Percentiles rank a stretch among this genome's conserved stretches.
Conservation (phyloP, 2,329 filamentous ascomycete genomes). For the Byssothecium circinans region DNA sequence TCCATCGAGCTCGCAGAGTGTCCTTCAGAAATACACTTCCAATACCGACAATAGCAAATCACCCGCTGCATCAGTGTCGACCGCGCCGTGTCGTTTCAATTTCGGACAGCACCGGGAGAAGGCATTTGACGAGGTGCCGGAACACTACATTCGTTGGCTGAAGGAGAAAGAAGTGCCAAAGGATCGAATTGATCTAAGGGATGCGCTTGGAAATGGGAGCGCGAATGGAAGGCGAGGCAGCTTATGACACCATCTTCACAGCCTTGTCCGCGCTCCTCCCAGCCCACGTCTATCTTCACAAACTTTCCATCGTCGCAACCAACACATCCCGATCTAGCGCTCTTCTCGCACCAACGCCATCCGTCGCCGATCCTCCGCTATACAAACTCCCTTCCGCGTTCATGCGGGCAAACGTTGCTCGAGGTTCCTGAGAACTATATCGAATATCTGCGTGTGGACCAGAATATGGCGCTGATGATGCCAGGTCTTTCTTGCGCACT, state of each 20-base stretch:
- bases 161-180: background rate
- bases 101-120: background rate
- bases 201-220: background rate
- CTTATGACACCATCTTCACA: background rate
- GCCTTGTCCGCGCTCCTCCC: background rate
- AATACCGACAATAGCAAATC: no score
- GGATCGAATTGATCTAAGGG: background rate
- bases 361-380: no score
- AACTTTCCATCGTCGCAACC: background rate
- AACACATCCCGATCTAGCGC: no score
- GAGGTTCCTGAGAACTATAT: conserved; percentile 10
- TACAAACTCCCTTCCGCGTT: conserved; percentile 2
- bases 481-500: conserved; percentile 3
- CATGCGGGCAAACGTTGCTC: conserved; percentile 2
- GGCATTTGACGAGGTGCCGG: background rate
- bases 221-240: background rate
- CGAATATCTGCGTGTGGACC: conserved; percentile 1
- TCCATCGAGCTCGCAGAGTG: background rate
- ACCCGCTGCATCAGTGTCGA: background rate
- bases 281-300: background rate
- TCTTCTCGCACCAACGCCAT: no score
- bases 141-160: background rate
- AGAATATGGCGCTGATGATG: conserved; percentile 6
- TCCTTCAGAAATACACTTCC: background rate
- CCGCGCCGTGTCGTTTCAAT: background rate